Evolutionary conservation across 495 filamentous ascomycete species (phyloP), one percentile per base, ranked within the genome.

Genomic region (Umbilicaria muhlenbergii): DNA sequence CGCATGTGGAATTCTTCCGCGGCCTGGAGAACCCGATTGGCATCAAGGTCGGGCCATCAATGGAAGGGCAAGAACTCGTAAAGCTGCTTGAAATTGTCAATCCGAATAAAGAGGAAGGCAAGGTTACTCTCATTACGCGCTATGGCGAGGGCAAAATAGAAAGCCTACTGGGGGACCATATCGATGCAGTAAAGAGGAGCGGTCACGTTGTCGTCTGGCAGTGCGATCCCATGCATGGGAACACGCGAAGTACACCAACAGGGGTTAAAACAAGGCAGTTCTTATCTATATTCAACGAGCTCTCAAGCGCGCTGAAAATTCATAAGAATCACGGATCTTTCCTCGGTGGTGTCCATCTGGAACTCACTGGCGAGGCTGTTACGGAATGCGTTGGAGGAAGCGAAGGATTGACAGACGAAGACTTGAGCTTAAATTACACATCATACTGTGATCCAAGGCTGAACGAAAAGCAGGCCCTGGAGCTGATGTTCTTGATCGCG

Each of bases 151-250:
- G 59, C 16, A 81, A 82, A 40, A 80, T 98, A 38, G 61, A 71
- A 17, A 49, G 66, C 2, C 71, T 88, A 41, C 70, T 98, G 2
- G 81, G 84, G 0, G 68, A 59, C 1, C 91, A 98, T 63, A 95
- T 98, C 56, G 71, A 78, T 43, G 84, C 84, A 36, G 91, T 98
- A 15, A 77, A 87, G 53, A 59, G 66, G 48, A 83, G 81, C 42
- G 71, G 71, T 2, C 78, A 89, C 58, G 56, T 74, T 16, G 86
- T 93, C 12, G 86, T 98, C 48, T 98, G 91, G 91, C 86, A 94
- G 60, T 94, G 86, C 62, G 91, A 98, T 61, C 91, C 91, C 11
- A 96, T 96, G 92, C 91, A 98, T 65, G 91, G 91, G 46, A 80
- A 71, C 42, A 69, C 65, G 6, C 64, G 64, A 45, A 51, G 76